Evolutionary conservation across 2,329 filamentous ascomycete genomes (phyloP), one percentile per base, ranked within the genome.

Genomic region (Penicillium rolfsii): DNA sequence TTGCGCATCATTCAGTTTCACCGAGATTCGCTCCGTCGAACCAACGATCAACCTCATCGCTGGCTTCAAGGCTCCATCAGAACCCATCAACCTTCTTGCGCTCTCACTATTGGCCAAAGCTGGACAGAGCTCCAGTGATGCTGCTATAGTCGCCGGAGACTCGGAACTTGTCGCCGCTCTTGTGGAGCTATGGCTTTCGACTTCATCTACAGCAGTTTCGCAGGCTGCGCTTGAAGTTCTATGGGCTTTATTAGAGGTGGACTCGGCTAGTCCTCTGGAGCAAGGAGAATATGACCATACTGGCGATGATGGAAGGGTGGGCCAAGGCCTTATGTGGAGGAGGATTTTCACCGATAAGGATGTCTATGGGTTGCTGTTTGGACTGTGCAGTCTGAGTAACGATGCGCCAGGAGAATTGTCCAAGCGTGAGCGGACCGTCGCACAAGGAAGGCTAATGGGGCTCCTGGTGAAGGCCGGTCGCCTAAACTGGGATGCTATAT

Each of bases 321-420:
- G 82, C 4, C 82, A 84, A 64, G 83, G 82, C 0, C 74, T 87
- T 1, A 78, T 89, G 68, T 88, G 86, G 86, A 83, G 85, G 68
- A 82, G 87, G 19, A 66, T 89, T 0, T 88, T 89, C 67, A 80
- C 81, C 2, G 87, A 89, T 64, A 81, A 79, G 60, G 81, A 87
- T 67, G 81, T 88, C 6, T 87, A 87, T 65, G 77, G 77, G 1
- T 75, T 82, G 7, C 76, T 88, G 35, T 89, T 86, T 73, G 80
- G 82, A 33, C 77, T 82, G 55, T 87, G 83, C 67, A 83, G 81
- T 62, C 73, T 82, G 45, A 74, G 74, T 8, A 68, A 67, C 9
- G 65, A 71, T 48, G 73, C 73, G n/a, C 68, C 79, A 30, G 71
- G 67, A 35, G 71, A 74, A 53, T 69, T 84, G 16, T 80, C 76